Evolutionary conservation across 2,329 filamentous ascomycete species (phyloP), one percentile per base, ranked within the genome.

Genomic region (Diaporthe sp.): DNA sequence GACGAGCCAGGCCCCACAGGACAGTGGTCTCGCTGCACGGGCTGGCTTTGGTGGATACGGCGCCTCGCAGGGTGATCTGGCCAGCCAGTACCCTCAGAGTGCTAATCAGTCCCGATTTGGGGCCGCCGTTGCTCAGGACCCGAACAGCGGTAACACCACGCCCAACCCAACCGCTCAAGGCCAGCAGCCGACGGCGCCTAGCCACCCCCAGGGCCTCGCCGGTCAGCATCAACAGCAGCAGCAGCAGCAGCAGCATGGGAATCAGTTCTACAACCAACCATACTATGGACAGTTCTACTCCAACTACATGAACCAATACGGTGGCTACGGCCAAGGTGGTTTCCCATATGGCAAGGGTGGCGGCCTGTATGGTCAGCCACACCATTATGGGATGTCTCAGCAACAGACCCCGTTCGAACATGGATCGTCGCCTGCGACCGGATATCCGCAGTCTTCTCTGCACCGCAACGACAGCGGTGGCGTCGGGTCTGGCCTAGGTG

Each of bases 131-230:
- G 88, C 91, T 77, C 95, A 98, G 73, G 90, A 91, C 77, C 94
- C 95, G 81, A 95, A 93, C 86, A 98, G 95, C 82, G 96, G 95
- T 59, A 94, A 97, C 83, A 96, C 94, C 80, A 98, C 96, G 3
- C 96, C 96, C 49, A 97, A 97, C 86, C 95, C 96, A 39, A 89
- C 93, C 55, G 85, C 86, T 15, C 89, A 90, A 81, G 86, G 85
- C 62, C 89, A 90, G 80, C 77, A 81, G 79, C 79, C 81, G 74
- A 53, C 82, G 79, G 76, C 76, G 73, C 78, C 81, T 44, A 78
- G 74, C 72, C 84, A 84, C 77, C 80, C 82, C 2, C 85, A 87
- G 76, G 81, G 84, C 3, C 83, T 84, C 73, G 78, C 82, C 62
- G 84, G 86, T 75, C 70, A 73, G 68, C 80, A 82, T 79, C 84